These are phyloP conservation scores for Pseudozyma pruni DNA, from an alignment of 1,284 basidiomycete species.

Conservation along the genomic window DNA sequence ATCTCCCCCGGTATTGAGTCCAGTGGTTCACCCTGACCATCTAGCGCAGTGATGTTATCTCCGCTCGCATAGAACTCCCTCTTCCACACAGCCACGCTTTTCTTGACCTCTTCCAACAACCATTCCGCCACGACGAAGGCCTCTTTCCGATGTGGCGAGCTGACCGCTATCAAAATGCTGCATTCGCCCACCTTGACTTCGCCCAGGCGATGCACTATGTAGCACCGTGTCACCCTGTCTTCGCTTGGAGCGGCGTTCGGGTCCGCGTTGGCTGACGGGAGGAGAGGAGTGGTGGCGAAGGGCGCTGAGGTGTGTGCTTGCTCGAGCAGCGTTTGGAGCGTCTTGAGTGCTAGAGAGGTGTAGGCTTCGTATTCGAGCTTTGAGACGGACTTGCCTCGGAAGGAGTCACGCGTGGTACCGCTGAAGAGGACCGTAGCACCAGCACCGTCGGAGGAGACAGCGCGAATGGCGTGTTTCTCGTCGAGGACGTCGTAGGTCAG, in stretches of 20 bases:
- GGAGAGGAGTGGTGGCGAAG: constrained; percentile 9
- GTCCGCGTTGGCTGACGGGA: constrained; percentile 16
- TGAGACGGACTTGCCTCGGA: constrained; percentile 77
- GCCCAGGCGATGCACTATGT: constrained; percentile 82
- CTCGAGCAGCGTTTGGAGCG: constrained; percentile 62
- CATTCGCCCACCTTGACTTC: constrained; percentile 80
- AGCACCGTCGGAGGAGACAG: constrained; percentile 43
- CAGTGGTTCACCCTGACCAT: constrained; percentile 11
- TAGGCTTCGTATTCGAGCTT: constrained; percentile 83
- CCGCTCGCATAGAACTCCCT: constrained; percentile 73
- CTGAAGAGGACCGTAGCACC: constrained; percentile 74
- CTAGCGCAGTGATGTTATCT: constrained; percentile 16
- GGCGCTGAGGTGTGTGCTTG: constrained; percentile 29
- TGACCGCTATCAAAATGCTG: constrained; percentile 85
- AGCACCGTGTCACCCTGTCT: constrained; percentile 65
- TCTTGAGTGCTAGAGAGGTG: constrained; percentile 82
- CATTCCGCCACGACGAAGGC: constrained; percentile 82
- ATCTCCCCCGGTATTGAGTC: background rate
- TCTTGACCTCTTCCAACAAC: constrained; percentile 84
- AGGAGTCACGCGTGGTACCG: constrained; percentile 77
- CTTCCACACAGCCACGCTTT: constrained; percentile 87
- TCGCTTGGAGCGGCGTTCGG: background rate
- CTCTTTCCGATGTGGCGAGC: constrained; percentile 84
- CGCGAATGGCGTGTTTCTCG: constrained; percentile 29
- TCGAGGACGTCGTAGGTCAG: constrained; percentile 54